These are phyloP conservation scores for Fusarium sp. DNA, from an alignment of 2,329 filamentous ascomycete species.

Conservation along the genomic window DNA sequence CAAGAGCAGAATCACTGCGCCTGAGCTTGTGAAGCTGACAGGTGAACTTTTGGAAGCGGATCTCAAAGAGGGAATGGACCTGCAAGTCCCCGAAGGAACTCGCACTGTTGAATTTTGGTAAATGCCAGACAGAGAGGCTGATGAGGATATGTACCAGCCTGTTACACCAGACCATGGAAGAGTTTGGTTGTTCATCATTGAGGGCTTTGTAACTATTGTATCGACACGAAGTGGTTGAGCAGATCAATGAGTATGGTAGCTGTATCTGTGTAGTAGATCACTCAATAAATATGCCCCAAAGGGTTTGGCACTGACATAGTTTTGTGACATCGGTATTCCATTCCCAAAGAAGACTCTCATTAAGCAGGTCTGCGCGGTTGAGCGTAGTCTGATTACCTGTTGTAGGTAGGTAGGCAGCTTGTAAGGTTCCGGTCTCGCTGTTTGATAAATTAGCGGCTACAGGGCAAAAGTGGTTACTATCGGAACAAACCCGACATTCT, in stretches of 20 bases:
- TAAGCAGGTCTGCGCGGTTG: neutral
- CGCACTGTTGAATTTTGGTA: conserved; percentile 49
- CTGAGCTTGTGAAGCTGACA: conserved; percentile 32
- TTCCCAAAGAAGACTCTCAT: neutral
- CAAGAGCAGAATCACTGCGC: conserved; percentile 36
- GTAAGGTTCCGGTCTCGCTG: conserved; percentile 19
- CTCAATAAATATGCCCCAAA: neutral
- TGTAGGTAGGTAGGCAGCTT: neutral
- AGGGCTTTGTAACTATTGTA: neutral
- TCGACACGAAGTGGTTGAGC: neutral
- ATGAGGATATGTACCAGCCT: neutral
- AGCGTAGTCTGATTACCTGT: too few species aligned
- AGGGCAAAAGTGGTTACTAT: conserved; percentile 14
- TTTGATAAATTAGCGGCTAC: neutral
- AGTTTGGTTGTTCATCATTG: neutral
- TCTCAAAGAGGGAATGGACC: conserved; percentile 22
- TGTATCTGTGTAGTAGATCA: neutral
- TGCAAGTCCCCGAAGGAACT: conserved; percentile 46
- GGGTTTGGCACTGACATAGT: neutral
- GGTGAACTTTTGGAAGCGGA: conserved; percentile 12
- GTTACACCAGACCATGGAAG: neutral
- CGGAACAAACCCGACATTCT: conserved; percentile 14
- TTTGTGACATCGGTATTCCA: too few species aligned
- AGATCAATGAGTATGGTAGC: neutral
- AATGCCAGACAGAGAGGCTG: neutral